Conservation (phyloP, 2,329 filamentous ascomycete genomes). For the Microascus cirrosus region DNA sequence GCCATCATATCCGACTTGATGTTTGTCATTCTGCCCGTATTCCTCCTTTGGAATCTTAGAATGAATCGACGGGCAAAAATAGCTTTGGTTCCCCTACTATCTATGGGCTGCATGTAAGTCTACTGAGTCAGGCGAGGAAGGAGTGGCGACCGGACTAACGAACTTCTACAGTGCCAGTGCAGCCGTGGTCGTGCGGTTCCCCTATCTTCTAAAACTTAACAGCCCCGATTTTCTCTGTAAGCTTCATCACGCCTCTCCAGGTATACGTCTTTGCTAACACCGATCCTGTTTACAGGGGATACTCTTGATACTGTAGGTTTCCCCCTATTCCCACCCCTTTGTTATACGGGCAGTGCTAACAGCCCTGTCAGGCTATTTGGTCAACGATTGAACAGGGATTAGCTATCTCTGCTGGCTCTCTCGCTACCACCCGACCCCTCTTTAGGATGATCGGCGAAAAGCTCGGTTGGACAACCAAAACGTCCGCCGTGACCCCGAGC, state of each 20-base stretch:
- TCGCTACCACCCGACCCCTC: conserved; percentile 34
- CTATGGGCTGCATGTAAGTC: conserved; percentile 40
- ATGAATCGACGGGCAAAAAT: conserved; percentile 40
- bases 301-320: conserved; percentile 22
- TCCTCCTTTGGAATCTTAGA: conserved; percentile 42
- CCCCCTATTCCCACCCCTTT: no score
- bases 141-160: not conserved
- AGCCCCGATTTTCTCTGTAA: conserved; percentile 31
- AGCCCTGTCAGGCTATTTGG: conserved; percentile 23
- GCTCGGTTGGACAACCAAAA: conserved; percentile 11
- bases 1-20: conserved; percentile 39
- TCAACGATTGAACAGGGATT: conserved; percentile 34
- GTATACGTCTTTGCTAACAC: not conserved
- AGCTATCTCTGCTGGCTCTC: conserved; percentile 32
- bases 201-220: conserved; percentile 23
- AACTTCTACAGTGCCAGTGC: conserved; percentile 25
- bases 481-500: no score
- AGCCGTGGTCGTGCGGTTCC: conserved; percentile 28
- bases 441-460: conserved; percentile 19
- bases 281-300: conserved; percentile 18
- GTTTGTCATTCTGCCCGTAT: conserved; percentile 38
- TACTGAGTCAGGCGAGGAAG: not conserved
- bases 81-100: conserved; percentile 38
- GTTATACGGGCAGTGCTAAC: no score
- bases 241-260: conserved; percentile 5